These are phyloP conservation scores for Nosema granulosis DNA, from an alignment of 371 early-diverging fungal species.

Conservation along the genomic window DNA sequence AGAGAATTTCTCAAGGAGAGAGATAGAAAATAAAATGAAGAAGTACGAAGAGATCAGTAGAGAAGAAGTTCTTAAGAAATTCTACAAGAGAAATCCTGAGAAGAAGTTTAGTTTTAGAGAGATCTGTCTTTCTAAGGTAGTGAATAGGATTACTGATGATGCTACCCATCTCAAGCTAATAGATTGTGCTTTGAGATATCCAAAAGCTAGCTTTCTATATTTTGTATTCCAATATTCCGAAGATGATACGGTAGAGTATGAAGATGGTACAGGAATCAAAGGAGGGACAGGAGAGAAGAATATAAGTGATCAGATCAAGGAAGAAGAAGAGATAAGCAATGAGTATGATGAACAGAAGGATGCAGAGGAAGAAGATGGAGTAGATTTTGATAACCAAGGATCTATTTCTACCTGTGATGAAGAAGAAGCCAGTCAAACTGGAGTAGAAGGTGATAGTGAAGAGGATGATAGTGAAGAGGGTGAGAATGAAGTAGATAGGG, in stretches of 20 bases:
- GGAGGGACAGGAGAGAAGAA: conserved; percentile 59
- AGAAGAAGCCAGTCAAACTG: conserved; percentile 39
- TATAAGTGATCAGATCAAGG: conserved; percentile 57
- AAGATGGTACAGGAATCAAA: conserved; percentile 42
- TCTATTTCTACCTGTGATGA: conserved; percentile 37
- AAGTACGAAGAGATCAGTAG: neutral
- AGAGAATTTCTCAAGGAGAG: conserved; percentile 10
- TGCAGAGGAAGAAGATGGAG: conserved; percentile 46
- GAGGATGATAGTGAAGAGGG: conserved; percentile 8
- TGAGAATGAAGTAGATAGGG: conserved; percentile 8
- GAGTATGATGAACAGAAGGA: conserved; percentile 25
- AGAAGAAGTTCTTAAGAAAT: conserved; percentile 30
- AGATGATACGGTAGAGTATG: conserved; percentile 30
- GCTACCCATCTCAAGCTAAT: conserved; percentile 14
- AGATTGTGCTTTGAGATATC: conserved; percentile 22
- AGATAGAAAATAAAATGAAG: conserved; percentile 2
- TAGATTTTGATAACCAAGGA: conserved; percentile 55
- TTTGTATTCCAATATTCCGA: conserved; percentile 38
- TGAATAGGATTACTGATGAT: conserved; percentile 35
- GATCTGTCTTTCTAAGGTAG: conserved; percentile 43
- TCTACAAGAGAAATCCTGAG: conserved; percentile 27
- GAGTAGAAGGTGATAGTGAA: conserved; percentile 1
- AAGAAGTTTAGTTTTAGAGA: conserved; percentile 35
- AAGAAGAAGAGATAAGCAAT: conserved; percentile 56
- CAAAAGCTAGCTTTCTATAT: conserved; percentile 46